Percentiles rank a stretch among this genome's conserved stretches.
phyloP scores from a whole-genome alignment of 2,329 filamentous ascomycete genomes.

The Fusarium sp. region DNA sequence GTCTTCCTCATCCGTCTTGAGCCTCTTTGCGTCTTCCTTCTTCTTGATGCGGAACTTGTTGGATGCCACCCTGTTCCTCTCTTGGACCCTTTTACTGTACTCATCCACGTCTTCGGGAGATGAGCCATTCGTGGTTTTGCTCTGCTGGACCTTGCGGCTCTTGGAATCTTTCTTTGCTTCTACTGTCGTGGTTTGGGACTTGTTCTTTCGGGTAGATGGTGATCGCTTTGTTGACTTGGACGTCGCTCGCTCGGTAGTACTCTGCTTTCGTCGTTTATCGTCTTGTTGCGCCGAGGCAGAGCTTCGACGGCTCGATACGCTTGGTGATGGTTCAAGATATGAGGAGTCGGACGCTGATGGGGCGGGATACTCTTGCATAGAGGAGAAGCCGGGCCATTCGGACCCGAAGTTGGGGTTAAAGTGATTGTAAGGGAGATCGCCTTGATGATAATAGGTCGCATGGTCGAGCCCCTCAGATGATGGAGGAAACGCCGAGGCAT shows the following conservation, averaged over 20 bases:
- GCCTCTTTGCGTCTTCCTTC: slow-evolving; percentile 20
- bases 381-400: background rate
- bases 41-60: slow-evolving; percentile 41
- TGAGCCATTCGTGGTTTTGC: background rate
- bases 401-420: background rate
- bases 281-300: background rate
- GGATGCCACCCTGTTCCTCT: slow-evolving; percentile 40
- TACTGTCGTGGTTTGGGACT: background rate
- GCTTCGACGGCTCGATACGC: background rate
- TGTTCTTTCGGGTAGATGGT: background rate
- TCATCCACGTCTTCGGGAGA: background rate
- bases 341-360: background rate
- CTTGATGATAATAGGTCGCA: background rate
- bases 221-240: background rate
- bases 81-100: background rate
- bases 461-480: background rate
- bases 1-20: slow-evolving; percentile 25
- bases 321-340: background rate
- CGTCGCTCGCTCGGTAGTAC: background rate
- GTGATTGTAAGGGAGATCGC: background rate
- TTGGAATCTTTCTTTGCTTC: background rate
- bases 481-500: background rate
- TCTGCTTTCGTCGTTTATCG: background rate
- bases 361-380: background rate
- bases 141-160: background rate